Conservation (phyloP, 306 rosid species). For the Malus sieversii region DNA sequence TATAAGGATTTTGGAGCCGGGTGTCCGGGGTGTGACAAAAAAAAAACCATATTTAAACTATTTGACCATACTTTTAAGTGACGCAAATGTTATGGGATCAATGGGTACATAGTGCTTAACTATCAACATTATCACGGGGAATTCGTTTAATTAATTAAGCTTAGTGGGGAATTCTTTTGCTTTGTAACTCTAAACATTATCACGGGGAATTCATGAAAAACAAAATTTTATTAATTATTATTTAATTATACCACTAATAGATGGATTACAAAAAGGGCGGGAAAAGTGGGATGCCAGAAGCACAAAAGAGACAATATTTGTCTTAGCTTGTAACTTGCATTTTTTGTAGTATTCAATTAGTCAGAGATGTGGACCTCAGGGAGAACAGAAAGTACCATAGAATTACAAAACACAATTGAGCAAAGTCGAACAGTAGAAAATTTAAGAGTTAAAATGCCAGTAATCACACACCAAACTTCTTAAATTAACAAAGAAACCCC, state of each 20-base stretch:
- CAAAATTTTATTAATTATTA: background rate
- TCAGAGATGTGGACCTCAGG: slow-evolving; percentile 20
- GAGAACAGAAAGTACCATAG: background rate
- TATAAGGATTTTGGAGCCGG: too few relatives aligned
- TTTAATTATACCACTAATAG: background rate
- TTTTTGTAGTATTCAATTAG: slow-evolving; percentile 12
- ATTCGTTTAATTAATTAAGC: too few relatives aligned
- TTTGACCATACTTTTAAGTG: background rate
- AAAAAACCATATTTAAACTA: too few relatives aligned
- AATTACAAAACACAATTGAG: slow-evolving; percentile 17
- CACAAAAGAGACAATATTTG: slow-evolving; percentile 21
- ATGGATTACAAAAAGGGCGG: background rate
- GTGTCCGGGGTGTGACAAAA: too few relatives aligned
- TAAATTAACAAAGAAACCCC: background rate
- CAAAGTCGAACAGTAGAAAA: slow-evolving; percentile 25
- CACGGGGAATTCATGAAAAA: background rate
- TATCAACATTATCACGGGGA: too few relatives aligned
- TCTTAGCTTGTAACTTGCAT: slow-evolving; percentile 10
- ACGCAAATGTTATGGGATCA: slow-evolving; percentile 24
- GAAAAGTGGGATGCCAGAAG: slow-evolving; percentile 5
- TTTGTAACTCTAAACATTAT: too few relatives aligned
- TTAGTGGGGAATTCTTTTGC: too few relatives aligned
- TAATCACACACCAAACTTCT: background rate
- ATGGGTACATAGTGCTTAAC: background rate
- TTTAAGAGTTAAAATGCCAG: slow-evolving; percentile 8